Base-by-base conservation (phyloP, 306 rosid genomes). In the Alnus rubra region DNA sequence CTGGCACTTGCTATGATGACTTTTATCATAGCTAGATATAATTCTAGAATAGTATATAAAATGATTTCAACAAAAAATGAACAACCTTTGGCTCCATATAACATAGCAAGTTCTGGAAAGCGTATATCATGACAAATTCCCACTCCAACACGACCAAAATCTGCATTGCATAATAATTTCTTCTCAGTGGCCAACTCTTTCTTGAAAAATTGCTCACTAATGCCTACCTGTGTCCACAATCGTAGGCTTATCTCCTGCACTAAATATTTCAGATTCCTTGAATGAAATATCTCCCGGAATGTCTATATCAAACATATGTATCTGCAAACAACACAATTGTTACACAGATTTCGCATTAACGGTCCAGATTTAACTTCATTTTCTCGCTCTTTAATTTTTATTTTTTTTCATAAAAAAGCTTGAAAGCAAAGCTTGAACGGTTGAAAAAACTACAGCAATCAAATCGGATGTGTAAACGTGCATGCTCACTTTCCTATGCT, bases 121-220 rank as follows among this genome's bases (percentile, higher is more conserved):
- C 83, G 78, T 45, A 81, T 52, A 19, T 85, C 88, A 56, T 85
- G 81, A 33, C 85, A 85, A 6, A 81, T 81, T 76, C 85, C 85
- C 5, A 85, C 11, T 50, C 85, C 88, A 44, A 85, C 56, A 4
- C 73, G 78, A 35, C 88, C 88, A 54, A 81, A 7, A 5, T 85
- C 85, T 85, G 80, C 74, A 78, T 9, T 9, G 9, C n/a, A 37
- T 7, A 49, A 9, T 49, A 51, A 56, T 60, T 55, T 14, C 55
- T 45, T 58, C 37, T 44, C 30, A 62, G 74, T 6, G 47, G 45
- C 19, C 2, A 10, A 60, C 15, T 63, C 23, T 2, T 1, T 15
- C 5, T 35, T 35, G 47, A 64, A 64, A 35, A 3, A 64, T 14
- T 64, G 49, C 11, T 67, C 7, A 39, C 16, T 1, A 39, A 78